Evolutionary conservation across 345 rosid species (phyloP), one percentile per base, ranked within the genome.

Genomic region (Populus nigra): DNA sequence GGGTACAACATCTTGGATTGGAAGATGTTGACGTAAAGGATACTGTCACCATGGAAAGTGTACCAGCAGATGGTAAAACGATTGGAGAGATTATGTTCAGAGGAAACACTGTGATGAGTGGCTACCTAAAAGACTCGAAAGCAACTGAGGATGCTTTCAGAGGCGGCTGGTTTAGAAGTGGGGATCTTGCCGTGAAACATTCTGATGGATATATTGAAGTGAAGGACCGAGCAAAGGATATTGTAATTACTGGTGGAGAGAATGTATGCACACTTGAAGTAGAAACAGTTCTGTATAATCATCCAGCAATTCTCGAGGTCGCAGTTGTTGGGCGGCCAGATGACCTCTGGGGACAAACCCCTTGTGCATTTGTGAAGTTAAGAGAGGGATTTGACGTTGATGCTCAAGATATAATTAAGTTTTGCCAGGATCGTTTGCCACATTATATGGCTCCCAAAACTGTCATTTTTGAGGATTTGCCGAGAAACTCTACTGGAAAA

Each of bases 101-200:
- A 78, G 97, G 98, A 57, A 90, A 92, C 84, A 90, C 92, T 0
- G 90, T 93, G 18, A 93, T 94, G 98, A 86, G 88, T 57, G 97
- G 95, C 38, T 94, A 94, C 65, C 70, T 85, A 1, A 93, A 86
- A 62, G 92, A 91, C 78, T 35, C 55, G n/a, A 79, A 93, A 68
- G 94, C 89, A 50, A 90, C 93, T 0, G 76, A 79, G 78, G 81
- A 82, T 68, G 93, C 94, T 23, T 90, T 93, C 11, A 53, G 71
- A 23, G 93, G 92, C 1, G 97, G 91, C 65, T 94, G 98, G 98
- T 89, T 89, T 70, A 83, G 84, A 9, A 89, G 87, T 10, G 98
- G 98, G 1, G 98, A 94, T 75, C 88, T 94, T 1, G 94, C 89
- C 0, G 98, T 93, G 43, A 90, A 86, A 45, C 96, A 94, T 82